These are phyloP conservation scores for Glycine tomentella DNA, from an alignment of 306 rosid species.

Conservation along the genomic window DNA sequence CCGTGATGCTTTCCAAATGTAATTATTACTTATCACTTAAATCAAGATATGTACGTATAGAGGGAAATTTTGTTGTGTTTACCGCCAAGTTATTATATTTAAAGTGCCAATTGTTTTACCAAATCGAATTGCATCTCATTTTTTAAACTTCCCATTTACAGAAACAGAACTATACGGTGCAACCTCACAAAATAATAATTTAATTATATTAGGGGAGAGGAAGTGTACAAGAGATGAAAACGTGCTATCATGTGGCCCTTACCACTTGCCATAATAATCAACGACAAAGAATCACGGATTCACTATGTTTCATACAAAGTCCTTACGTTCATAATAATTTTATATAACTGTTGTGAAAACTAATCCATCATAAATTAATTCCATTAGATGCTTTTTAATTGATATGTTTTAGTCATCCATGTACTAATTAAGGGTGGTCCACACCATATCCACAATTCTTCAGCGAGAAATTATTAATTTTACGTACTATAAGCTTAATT, in stretches of 20 bases:
- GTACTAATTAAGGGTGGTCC: background rate
- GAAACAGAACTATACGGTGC: background rate
- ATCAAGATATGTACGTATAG: no score
- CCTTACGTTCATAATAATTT: background rate
- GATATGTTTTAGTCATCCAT: background rate
- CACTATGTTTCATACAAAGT: background rate
- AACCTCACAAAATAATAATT: background rate
- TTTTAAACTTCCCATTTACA: background rate
- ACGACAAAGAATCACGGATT: constrained; percentile 39
- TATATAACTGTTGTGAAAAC: background rate
- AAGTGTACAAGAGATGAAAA: constrained; percentile 24
- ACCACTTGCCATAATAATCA: background rate
- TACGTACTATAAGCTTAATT: background rate
- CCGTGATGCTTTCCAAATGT: no score
- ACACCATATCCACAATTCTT: background rate
- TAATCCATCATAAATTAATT: constrained; percentile 8
- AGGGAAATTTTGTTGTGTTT: no score
- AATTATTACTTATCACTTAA: no score
- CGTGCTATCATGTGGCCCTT: constrained; percentile 24
- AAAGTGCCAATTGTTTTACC: no score
- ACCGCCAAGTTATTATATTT: no score
- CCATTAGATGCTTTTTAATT: background rate
- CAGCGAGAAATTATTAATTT: background rate
- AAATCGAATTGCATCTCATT: background rate
- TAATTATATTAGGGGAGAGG: background rate